Base-by-base conservation (phyloP, 768 basidiomycete genomes). In the Rhizopogon vinicolor region DNA sequence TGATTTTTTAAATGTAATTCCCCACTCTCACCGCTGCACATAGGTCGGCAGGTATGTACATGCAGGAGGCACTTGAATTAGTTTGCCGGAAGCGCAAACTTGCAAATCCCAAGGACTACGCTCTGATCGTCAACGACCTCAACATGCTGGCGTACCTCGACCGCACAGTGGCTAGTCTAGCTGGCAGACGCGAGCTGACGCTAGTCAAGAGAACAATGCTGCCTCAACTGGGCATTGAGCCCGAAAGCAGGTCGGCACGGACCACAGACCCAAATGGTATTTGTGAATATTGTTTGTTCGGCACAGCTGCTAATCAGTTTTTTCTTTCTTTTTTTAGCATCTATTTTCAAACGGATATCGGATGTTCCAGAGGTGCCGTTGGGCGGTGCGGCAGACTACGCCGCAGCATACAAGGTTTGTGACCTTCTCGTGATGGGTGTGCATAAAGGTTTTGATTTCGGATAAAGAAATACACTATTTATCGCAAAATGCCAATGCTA, bases 261-360 rank as follows among this genome's bases (percentile, higher is more conserved):
- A 90, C 90, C 5, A 93, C 92, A 0, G 93, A 98, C 75, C 96
- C 96, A 1, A 95, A 94, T 67, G 92, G 93, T 92, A 62, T 61
- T 14, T 2, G 10, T 37, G 16, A 18, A 7, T 54, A 25, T 46
- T 39, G 39, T 39, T 33, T 31, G n/a, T 19, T 41, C 13, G 37
- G 29, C 52, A n/a, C 44, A 10, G 52, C 33, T 40, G 13, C 56
- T 19, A 58, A 35, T 1, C 10, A 9, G 9, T 4, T 25, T 25
- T 22, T 25, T 31, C 41, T 60, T 37, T 42, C 40, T 16, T 5
- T 29, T 18, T 28, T 29, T 58, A 91, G 95, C 94, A 0, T 96
- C 93, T 1, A 98, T 98, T 51, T 93, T 98, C 78, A 93, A 93
- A 68, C 81, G 89, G 48, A 83, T 87, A 65, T 86, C 90, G 16